A percentile compares a stretch with the other conserved stretches of the same genome.
These are phyloP conservation scores for Phytophthora hibernalis DNA, from an alignment of 352 stramenopile species.

Conservation along the genomic window DNA sequence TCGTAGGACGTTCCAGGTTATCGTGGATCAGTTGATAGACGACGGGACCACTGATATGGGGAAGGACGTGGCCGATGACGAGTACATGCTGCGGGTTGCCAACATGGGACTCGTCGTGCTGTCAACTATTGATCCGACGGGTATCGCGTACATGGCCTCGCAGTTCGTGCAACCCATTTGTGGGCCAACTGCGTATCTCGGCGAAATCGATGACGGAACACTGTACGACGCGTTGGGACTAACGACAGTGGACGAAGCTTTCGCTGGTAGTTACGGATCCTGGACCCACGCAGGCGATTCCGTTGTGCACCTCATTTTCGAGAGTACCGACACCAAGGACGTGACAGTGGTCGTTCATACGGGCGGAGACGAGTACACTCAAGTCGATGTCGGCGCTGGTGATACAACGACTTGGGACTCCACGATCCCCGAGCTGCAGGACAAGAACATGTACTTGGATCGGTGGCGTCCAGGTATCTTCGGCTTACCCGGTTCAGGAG, in stretches of 20 bases:
- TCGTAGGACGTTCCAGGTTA: slow-evolving; percentile 39
- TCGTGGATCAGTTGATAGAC: slow-evolving; percentile 39
- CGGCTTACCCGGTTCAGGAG: too few species aligned
- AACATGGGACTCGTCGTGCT: slow-evolving; percentile 15
- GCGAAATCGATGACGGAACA: too few species aligned
- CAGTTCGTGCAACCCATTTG: slow-evolving; percentile 65
- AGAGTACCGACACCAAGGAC: slow-evolving; percentile 19
- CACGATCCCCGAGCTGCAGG: too few species aligned
- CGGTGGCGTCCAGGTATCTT: too few species aligned
- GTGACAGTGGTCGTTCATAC: slow-evolving; percentile 32
- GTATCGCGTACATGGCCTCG: slow-evolving; percentile 51
- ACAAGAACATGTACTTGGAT: too few species aligned
- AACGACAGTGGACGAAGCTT: slow-evolving; percentile 40
- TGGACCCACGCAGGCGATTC: slow-evolving; percentile 38
- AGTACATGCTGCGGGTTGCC: slow-evolving; percentile 42
- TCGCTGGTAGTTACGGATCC: slow-evolving; percentile 40
- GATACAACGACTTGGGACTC: too few species aligned
- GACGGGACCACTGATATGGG: slow-evolving; percentile 22
- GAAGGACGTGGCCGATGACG: slow-evolving; percentile 29
- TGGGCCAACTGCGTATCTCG: neutral
- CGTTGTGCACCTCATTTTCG: slow-evolving; percentile 38
- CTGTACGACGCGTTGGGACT: too few species aligned
- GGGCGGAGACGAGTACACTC: slow-evolving; percentile 26
- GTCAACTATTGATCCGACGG: slow-evolving; percentile 49
- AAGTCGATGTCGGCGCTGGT: slow-evolving; percentile 23